These are phyloP conservation scores for Lasiodiplodia theobromae DNA, from an alignment of 2,329 filamentous ascomycete species.

Conservation along the genomic window DNA sequence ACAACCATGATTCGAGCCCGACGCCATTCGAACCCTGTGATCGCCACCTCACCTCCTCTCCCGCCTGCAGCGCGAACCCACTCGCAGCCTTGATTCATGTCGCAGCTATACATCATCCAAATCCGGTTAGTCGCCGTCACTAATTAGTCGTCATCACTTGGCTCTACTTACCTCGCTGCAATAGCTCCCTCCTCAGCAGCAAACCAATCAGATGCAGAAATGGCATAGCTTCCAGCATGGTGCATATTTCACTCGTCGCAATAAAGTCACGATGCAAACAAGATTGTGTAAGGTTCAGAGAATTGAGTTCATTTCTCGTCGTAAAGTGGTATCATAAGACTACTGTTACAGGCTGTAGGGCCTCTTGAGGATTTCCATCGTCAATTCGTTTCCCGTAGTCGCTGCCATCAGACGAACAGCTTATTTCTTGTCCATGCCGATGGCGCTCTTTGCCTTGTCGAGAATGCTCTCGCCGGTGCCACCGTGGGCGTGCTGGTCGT, in stretches of 20 bases:
- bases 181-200: too few species aligned
- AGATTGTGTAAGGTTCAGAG: too few species aligned
- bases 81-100: too few species aligned
- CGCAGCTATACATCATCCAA: too few species aligned
- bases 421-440: constrained; percentile 54
- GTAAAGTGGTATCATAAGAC: constrained; percentile 30
- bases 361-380: not conserved
- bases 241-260: not conserved
- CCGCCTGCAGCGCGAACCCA: too few species aligned
- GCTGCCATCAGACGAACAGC: not conserved
- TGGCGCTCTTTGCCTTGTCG: constrained; percentile 57
- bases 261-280: not conserved
- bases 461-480: constrained; percentile 48
- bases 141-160: too few species aligned
- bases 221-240: not conserved
- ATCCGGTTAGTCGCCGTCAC: too few species aligned
- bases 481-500: constrained; percentile 49
- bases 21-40: not conserved
- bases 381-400: not conserved
- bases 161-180: too few species aligned
- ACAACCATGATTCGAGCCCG: not conserved
- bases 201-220: too few species aligned
- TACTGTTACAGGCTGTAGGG: constrained; percentile 13
- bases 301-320: not conserved
- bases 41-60: too few species aligned